Evolutionary conservation across 495 filamentous ascomycete genomes (phyloP).

Genomic region (Penicillium chermesinum): DNA sequence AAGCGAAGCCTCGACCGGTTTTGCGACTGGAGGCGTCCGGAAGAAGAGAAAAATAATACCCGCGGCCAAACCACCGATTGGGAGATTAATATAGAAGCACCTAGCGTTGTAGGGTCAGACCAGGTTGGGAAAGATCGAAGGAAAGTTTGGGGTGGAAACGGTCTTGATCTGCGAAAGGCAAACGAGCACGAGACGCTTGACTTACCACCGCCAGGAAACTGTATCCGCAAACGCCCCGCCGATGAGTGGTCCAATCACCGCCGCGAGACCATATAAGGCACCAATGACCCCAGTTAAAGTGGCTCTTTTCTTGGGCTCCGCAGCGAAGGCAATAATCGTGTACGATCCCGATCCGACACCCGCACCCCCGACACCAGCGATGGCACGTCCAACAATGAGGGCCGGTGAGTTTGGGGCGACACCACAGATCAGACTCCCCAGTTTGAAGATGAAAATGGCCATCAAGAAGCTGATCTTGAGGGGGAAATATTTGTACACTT

Average conservation of each 20-base stretch:
- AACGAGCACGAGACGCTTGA: too few species aligned
- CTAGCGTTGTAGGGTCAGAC: too few species aligned
- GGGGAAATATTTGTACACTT: constrained; percentile 8
- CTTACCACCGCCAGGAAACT: constrained; percentile 24
- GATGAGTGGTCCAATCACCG: constrained; percentile 36
- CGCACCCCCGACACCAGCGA: constrained; percentile 66
- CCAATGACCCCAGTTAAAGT: constrained; percentile 44
- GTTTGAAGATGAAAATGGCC: constrained; percentile 21
- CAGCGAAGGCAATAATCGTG: constrained; percentile 37
- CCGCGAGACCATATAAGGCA: constrained; percentile 40
- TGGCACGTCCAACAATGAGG: constrained; percentile 69
- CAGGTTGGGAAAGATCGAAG: too few species aligned
- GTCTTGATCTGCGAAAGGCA: too few species aligned
- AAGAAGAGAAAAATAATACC: constrained; percentile 39
- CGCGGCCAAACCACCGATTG: constrained; percentile 39
- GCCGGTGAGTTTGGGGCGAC: constrained; percentile 60
- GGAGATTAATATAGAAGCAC: constrained; percentile 53
- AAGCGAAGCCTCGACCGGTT: constrained; percentile 4
- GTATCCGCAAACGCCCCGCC: constrained; percentile 22
- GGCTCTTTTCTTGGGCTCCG: constrained; percentile 41
- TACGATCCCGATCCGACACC: constrained; percentile 14
- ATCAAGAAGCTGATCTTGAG: constrained; percentile 26
- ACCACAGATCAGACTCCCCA: constrained; percentile 65
- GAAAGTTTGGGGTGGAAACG: too few species aligned
- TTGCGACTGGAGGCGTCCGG: constrained; percentile 22